Evolutionary conservation across 177 flowering plant genomes (phyloP).

Genomic region (Telopea speciosissima): DNA sequence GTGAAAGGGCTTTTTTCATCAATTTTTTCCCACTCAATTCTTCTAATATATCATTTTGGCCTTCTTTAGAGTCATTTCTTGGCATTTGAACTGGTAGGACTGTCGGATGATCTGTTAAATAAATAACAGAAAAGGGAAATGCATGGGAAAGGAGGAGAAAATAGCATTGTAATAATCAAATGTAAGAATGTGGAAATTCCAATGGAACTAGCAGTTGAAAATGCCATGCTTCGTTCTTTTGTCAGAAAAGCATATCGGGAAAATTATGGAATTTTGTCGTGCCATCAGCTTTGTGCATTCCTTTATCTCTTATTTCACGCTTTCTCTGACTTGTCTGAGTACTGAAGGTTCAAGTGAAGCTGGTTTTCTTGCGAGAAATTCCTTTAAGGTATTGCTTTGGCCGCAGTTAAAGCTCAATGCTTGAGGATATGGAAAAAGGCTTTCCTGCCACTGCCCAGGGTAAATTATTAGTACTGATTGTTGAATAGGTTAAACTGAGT

Average conservation of each 20-base stretch:
- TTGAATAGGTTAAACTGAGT: too few species aligned
- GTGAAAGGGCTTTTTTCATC: constrained; percentile 2
- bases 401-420: too few species aligned
- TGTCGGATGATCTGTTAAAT: constrained; percentile 25
- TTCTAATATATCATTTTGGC: constrained; percentile 1
- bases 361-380: too few species aligned
- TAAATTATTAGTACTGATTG: too few species aligned
- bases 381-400: too few species aligned
- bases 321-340: too few species aligned
- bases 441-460: too few species aligned
- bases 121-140: constrained; percentile 14
- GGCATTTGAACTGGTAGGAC: constrained; percentile 42
- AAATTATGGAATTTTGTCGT: not conserved
- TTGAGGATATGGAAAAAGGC: too few species aligned
- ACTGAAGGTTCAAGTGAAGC: too few species aligned
- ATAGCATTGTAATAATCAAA: constrained; percentile 4
- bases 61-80: constrained; percentile 11
- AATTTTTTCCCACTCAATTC: not conserved
- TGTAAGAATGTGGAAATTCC: constrained; percentile 13
- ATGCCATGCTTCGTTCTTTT: constrained; percentile 20
- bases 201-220: constrained; percentile 36
- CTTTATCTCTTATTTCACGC: not conserved
- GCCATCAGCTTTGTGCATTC: not conserved
- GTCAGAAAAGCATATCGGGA: not conserved
- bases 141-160: not conserved